Evolutionary conservation across 192 early-diverging fungal species (phyloP).

Genomic region (Mortierella antarctica): DNA sequence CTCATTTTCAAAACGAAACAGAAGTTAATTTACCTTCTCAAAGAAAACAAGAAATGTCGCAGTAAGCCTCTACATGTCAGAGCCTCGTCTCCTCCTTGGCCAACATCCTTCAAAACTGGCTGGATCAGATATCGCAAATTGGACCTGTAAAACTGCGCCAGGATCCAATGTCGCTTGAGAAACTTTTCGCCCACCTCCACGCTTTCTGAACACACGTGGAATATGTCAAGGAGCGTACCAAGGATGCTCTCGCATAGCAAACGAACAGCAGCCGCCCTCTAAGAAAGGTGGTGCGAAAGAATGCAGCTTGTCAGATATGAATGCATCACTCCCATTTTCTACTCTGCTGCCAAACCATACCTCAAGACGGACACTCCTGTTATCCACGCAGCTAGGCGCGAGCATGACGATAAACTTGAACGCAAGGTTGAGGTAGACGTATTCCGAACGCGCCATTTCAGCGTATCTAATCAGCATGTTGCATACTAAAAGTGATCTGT

Average conservation of each 20-base stretch:
- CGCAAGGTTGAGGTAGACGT: constrained; percentile 13
- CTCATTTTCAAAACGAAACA: not conserved
- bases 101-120: constrained; percentile 21
- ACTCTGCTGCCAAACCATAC: not conserved
- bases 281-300: not conserved
- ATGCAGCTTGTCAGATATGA: not conserved
- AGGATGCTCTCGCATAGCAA: constrained; percentile 20
- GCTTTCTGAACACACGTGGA: not conserved
- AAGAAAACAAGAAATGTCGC: constrained; percentile 29
- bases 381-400: constrained; percentile 20
- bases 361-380: constrained; percentile 13
- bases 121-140: constrained; percentile 7
- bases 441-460: constrained; percentile 22
- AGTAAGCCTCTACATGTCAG: constrained; percentile 7
- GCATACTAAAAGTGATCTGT: constrained; percentile 10
- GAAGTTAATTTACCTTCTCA: constrained; percentile 13
- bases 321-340: not conserved
- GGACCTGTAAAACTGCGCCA: constrained; percentile 20
- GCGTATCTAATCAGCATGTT: constrained; percentile 35
- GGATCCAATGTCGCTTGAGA: constrained; percentile 12
- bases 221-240: constrained; percentile 12
- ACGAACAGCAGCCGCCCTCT: constrained; percentile 3
- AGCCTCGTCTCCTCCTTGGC: constrained; percentile 2
- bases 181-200: constrained; percentile 1
- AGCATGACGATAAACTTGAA: constrained; percentile 15